phyloP scores from a whole-genome alignment of 2,329 filamentous ascomycete species.

The Fusarium equiseti region DNA sequence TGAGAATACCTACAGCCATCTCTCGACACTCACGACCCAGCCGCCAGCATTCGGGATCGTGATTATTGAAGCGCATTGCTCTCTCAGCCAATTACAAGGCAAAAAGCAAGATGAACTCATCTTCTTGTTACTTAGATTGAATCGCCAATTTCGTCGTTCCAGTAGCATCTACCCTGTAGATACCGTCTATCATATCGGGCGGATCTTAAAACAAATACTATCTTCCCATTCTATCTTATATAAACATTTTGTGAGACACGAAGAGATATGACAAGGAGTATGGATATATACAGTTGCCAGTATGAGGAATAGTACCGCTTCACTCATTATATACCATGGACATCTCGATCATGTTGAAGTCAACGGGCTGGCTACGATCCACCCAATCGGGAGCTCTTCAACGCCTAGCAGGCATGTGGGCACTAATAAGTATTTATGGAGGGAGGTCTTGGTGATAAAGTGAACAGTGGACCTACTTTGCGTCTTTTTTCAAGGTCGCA shows the following conservation, averaged over 20 bases:
- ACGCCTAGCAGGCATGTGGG: not conserved
- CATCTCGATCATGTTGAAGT: not conserved
- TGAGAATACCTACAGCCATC: not conserved
- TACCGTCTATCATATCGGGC: not conserved
- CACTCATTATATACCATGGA: not conserved
- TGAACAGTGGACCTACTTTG: not conserved
- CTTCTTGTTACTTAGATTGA: not conserved
- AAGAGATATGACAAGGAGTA: not conserved
- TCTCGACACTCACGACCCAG: not conserved
- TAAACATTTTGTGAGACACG: not conserved
- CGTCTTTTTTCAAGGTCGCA: not conserved
- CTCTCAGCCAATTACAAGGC: not conserved
- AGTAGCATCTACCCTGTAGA: not conserved
- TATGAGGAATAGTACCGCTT: not conserved
- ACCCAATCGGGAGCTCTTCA: not conserved
- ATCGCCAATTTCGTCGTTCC: not conserved
- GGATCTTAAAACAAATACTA: not conserved
- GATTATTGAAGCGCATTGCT: not conserved
- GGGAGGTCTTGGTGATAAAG: not conserved
- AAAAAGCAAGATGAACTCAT: not conserved
- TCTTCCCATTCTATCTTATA: not conserved
- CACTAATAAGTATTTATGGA: not conserved
- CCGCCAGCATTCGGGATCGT: not conserved
- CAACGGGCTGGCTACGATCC: not conserved
- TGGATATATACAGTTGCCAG: not conserved